Evolutionary conservation across 2,329 filamentous ascomycete species (phyloP), one percentile per base, ranked within the genome.

Genomic region (Fusarium sp.): DNA sequence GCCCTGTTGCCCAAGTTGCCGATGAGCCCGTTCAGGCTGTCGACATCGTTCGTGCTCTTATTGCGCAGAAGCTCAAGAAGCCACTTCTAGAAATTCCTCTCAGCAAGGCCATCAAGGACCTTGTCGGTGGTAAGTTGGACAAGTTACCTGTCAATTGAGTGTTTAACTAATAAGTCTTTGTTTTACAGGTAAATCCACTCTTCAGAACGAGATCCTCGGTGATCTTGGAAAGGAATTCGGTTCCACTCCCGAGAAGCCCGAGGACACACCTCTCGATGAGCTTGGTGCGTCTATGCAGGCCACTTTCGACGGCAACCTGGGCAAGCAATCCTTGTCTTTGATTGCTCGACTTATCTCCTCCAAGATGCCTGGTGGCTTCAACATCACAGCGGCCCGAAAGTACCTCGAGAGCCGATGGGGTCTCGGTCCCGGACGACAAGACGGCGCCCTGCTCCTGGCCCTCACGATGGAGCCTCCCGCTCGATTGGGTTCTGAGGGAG

Each of bases 341-440:
- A 92, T 99, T 79, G 96, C 96, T 50, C 92, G 96, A 73, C 85
- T 99, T 79, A 96, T 99, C 43, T 98, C 96, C 3, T 98, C 96
- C 31, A 99, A 99, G 84, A 99, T 99, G 96, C 96, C 96, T 47
- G 96, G 95, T 84, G 96, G 96, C 67, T 99, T 99, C 89, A 99
- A 98, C 80, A 98, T 98, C 80, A 98, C 95, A 76, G 88, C 94
- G 14, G 93, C 97, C 46, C 89, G 96, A 76, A 99, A 99, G 83
- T 97, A 99, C 78, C 84, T 99, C 44, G 95, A 98, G 83, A 94
- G 92, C 17, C 89, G 94, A 80, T 99, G 95, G 94, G 96, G 96
- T 57, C 84, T 99, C 60, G 93, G 87, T 6, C 78, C 91, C 24
- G 96, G 96, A 28, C 88, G 96, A 76, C 96, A 99, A 79, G 96